Evolutionary conservation across 1,139 yeast genomes (phyloP).

Genomic region (Kodamaea sp.): DNA sequence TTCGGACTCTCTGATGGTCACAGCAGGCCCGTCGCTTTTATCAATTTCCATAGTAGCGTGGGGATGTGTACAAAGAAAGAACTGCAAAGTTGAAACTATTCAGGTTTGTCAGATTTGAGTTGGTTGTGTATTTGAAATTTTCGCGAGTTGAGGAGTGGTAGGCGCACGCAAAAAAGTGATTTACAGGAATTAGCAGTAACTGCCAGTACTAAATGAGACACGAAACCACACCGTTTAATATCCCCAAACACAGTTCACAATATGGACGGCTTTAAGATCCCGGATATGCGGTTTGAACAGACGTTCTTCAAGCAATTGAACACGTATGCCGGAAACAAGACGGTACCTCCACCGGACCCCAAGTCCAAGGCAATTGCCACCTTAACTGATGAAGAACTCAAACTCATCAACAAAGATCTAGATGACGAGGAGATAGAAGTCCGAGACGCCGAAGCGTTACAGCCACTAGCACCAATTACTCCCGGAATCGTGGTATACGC

Average conservation of each 20-base stretch:
- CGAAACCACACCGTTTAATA: too few relatives aligned
- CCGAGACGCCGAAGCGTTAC: constrained; percentile 8
- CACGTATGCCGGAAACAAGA: constrained; percentile 28
- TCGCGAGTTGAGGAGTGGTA: neutral
- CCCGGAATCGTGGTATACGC: constrained; percentile 55
- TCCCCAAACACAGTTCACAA: too few relatives aligned
- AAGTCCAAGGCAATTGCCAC: constrained; percentile 2
- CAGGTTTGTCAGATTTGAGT: too few relatives aligned
- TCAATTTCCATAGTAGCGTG: constrained; percentile 39
- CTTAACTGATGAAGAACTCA: constrained; percentile 27
- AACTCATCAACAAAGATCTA: constrained; percentile 21
- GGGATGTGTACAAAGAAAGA: too few relatives aligned
- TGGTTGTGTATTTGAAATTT: neutral
- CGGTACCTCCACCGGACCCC: neutral
- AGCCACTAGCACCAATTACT: constrained; percentile 29
- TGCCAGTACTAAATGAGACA: too few relatives aligned
- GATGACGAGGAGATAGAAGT: constrained; percentile 25
- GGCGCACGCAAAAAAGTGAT: neutral
- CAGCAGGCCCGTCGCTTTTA: constrained; percentile 59
- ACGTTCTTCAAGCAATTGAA: constrained; percentile 54
- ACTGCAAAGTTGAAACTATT: too few relatives aligned
- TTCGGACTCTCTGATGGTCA: constrained; percentile 84
- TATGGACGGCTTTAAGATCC: constrained; percentile 37
- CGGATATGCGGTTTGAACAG: constrained; percentile 69
- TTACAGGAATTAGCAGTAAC: neutral